These are phyloP conservation scores for Kokia cookei DNA, from an alignment of 441 rosid species.

Conservation along the genomic window DNA sequence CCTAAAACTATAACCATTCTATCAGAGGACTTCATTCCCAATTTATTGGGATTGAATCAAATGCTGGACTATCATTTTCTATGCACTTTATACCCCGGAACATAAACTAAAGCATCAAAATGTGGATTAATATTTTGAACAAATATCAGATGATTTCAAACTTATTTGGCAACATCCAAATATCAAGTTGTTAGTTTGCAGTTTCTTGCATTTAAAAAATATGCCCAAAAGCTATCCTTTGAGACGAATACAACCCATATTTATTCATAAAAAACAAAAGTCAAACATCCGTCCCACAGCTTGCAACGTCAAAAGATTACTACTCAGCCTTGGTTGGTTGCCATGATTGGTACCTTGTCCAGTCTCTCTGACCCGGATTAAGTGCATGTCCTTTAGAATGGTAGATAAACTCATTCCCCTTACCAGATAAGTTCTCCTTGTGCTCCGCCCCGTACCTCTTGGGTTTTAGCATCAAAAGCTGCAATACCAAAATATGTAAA, in stretches of 20 bases:
- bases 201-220: not conserved
- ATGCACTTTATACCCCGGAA: not conserved
- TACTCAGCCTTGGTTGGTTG: constrained; percentile 59
- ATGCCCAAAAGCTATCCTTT: not conserved
- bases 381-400: constrained; percentile 94
- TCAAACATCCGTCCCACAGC: not conserved
- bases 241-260: not conserved
- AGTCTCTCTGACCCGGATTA: constrained; percentile 82
- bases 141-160: not conserved
- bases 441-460: constrained; percentile 84
- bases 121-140: not conserved
- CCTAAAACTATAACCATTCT: no score
- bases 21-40: no score
- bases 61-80: not conserved
- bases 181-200: not conserved
- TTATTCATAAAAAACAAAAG: not conserved
- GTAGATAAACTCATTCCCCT: constrained; percentile 75
- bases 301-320: not conserved
- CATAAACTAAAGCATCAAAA: not conserved
- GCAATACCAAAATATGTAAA: constrained; percentile 8
- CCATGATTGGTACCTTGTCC: constrained; percentile 97
- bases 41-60: no score
- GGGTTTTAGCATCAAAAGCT: constrained; percentile 93
- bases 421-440: constrained; percentile 86
- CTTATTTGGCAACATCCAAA: not conserved